Base-by-base conservation (phyloP, 306 rosid species). In the Hippophae gyantsensis region DNA sequence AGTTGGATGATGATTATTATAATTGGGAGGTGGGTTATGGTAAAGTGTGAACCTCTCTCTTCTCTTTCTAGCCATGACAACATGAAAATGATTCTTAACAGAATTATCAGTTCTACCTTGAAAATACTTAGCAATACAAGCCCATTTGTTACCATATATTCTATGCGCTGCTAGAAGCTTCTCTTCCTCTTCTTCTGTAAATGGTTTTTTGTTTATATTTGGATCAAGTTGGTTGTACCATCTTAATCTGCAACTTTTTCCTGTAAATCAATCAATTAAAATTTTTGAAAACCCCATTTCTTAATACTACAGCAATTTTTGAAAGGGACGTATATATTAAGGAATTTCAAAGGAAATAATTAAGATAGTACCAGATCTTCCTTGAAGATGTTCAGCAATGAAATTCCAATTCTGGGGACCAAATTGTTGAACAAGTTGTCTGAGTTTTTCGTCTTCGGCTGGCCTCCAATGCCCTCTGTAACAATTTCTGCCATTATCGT, bases 141-240 rank as follows among this genome's bases (percentile, higher is more conserved):
- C 81, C 89, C 89, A 83, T 70, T 77, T 80, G 81, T 83, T 80
- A 51, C 89, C 89, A 48, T 83, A 73, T 38, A 80, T 65, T 25
- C 66, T 74, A 26, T 83, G 89, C 42, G 64, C 74, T 1, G 82
- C 58, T 14, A 83, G 62, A 8, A 83, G 76, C 53, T 43, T 79
- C 42, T 77, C 78, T 69, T 83, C 89, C 65, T 83, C 89, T 13
- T 69, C 81, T 7, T 64, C 78, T 10, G 63, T 77, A 57, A 83
- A 80, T 58, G 83, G 86, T 48, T 58, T 69, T 61, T 74, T 83
- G 49, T 72, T 76, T n/a, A 83, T 83, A 45, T 75, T 77, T 49
- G 89, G 86, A 67, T 80, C 81, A 2, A 83, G 76, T 52, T 83
- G 89, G 71, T 83, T 83, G 77, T 83, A 83, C 89, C 89, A 83